Evolutionary conservation across 176 grass and related monocot species (phyloP), one percentile per base, ranked within the genome.

Genomic region (Elymus sibiricus): DNA sequence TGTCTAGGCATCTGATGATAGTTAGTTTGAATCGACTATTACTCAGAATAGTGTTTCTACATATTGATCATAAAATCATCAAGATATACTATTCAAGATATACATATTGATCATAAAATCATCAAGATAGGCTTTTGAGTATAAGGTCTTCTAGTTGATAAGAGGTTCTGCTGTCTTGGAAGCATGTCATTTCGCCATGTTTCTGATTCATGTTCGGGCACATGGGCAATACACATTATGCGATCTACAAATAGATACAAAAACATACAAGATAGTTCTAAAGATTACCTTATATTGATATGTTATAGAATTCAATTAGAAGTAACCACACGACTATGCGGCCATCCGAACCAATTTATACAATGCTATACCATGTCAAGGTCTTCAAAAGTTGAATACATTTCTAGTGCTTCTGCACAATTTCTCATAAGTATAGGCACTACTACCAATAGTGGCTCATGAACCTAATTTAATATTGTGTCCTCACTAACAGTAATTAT

Each of bases 351-450:
- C 21, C 40, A 42, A 14, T 71, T 42, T 71, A 71, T 42, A 42
- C 37, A 71, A 42, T 42, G 21, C 31, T 28, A 63, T 40, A 66
- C 21, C 25, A 58, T 43, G 8, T 68, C 6, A 10, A 56, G 11
- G 5, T 44, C 64, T 87, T 27, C 46, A 53, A 67, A 31, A 43
- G 43, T 81, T 82, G 42, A 56, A 82, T 82, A 32, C 46, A 27
- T 39, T 40, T 43, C 15, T 7, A 69, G 17, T 51, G 49, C 11
- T 43, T 64, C 29, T 38, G 25, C 4, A 26, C 10, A 64, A 19
- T 76, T 12, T 59, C 35, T 58, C 0, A 0, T 26, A 73, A 74
- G 7, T 73, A 15, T 42, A 66, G 74, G 22, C 39, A 16, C 60
- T 40, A 42, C 17, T 58, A 58, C 10, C 17, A 82, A 40, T 7